These are phyloP conservation scores for Inga laurina DNA, from an alignment of 306 rosid genomes.

Conservation along the genomic window DNA sequence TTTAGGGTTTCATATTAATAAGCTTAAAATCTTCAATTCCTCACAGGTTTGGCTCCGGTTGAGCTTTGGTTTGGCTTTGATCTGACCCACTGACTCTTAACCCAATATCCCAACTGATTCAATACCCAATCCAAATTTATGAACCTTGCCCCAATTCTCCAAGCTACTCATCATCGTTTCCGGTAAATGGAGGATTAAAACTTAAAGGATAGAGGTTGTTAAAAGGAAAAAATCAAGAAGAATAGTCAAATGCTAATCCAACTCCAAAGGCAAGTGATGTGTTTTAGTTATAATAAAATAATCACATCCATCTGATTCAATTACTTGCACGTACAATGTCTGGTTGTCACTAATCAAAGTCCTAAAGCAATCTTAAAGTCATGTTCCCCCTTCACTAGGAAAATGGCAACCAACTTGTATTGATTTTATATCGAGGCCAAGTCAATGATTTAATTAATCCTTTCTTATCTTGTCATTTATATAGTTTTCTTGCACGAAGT, in stretches of 20 bases:
- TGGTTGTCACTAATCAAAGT: background rate
- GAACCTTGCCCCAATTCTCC: too few species aligned
- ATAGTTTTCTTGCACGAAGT: background rate
- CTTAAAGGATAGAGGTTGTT: background rate
- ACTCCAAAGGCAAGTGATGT: background rate
- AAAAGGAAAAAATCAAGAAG: background rate
- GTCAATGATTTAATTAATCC: background rate
- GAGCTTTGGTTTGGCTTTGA: too few species aligned
- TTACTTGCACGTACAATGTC: background rate
- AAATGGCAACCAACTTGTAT: background rate
- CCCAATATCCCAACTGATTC: too few species aligned
- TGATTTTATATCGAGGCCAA: background rate
- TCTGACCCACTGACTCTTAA: too few species aligned
- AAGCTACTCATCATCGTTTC: too few species aligned
- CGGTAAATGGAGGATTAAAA: too few species aligned
- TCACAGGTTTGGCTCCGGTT: too few species aligned
- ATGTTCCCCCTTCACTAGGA: background rate
- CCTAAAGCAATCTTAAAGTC: background rate
- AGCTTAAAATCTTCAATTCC: too few species aligned
- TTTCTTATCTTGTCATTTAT: background rate
- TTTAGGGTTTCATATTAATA: too few species aligned
- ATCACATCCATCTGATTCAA: background rate
- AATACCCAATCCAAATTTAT: too few species aligned
- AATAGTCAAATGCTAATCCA: slow-evolving; percentile 9
- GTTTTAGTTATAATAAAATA: background rate